Evolutionary conservation across 169 alveolate genomes (phyloP), one percentile per base, ranked within the genome.

Genomic region (Plasmodium berghei): DNA sequence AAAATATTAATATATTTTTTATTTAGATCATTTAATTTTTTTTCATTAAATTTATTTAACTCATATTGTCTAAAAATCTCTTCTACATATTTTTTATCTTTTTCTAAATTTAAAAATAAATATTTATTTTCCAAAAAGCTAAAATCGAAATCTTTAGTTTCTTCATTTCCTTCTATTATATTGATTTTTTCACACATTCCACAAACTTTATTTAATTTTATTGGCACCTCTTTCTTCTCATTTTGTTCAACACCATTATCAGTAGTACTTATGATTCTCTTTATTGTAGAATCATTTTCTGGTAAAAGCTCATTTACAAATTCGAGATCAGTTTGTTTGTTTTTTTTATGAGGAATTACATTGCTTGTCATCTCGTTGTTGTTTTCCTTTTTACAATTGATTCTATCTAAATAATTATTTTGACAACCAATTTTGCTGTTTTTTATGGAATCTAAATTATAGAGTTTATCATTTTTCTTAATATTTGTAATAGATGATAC

Each of bases 81-180:
- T 61, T 74, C 88, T n/a, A 74, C 74, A 54, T 54, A 20, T 55
- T 66, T 62, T 74, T 62, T 52, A 74, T 74, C 88, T 63, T 74
- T 66, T 62, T 59, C 88, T 46, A 74, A 62, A 49, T 74, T 74
- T 9, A 74, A 1, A 5, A 74, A 74, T 34, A 74, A 55, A 66
- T 74, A 46, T 46, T 59, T 74, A 22, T 62, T 48, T 34, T 74
- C 88, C 3, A 74, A 66, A 66, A 34, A 22, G 18, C 20, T 74
- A 55, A 74, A 74, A n/a, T 74, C 88, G 14, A 40, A 40, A 12
- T 61, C 72, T 42, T 24, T 28, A 12, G 22, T 18, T 14, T 72
- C 85, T 72, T 72, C 69, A 8, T 52, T 18, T 49, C 59, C 83
- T 54, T 49, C 85, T 28, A 73, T 34, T 2, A 14, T 22, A n/a